Percentiles rank a stretch among this genome's conserved stretches.
These are phyloP conservation scores for Spergularia marina DNA, from an alignment of 148 eudicot genomes.

Conservation along the genomic window DNA sequence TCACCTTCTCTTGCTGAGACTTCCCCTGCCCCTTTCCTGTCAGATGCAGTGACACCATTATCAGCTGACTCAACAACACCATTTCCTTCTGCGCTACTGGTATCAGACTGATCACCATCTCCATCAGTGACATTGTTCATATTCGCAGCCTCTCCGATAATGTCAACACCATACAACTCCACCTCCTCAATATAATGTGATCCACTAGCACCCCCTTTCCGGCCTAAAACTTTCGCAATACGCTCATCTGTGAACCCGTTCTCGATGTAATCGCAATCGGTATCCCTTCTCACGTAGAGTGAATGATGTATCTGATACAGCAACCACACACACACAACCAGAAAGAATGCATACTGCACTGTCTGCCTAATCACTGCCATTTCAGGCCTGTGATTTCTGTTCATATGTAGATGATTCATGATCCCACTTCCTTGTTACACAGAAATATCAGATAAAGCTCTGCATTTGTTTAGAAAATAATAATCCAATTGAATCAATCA, in stretches of 20 bases:
- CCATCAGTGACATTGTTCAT: conserved; percentile 13
- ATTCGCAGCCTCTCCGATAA: conserved; percentile 11
- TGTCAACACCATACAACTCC: conserved; percentile 14
- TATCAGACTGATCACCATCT: neutral
- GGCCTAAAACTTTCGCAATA: conserved; percentile 13
- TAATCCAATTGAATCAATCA: neutral
- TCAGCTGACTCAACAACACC: neutral
- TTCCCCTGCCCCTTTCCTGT: neutral
- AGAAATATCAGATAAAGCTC: neutral
- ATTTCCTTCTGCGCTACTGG: neutral
- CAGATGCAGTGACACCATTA: neutral
- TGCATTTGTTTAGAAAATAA: conserved; percentile 1
- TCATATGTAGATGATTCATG: conserved; percentile 3
- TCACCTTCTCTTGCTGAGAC: too few species aligned
- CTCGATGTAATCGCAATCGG: neutral
- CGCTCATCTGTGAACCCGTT: neutral
- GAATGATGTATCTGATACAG: conserved; percentile 25
- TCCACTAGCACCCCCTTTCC: conserved; percentile 19
- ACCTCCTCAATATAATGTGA: conserved; percentile 3
- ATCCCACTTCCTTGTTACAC: neutral
- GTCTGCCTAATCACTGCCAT: conserved; percentile 5
- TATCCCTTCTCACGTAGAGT: neutral
- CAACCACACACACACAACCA: conserved; percentile 21
- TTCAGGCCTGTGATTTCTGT: conserved; percentile 3
- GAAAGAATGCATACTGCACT: conserved; percentile 18